Percentiles rank a stretch among this genome's conserved stretches.
These are phyloP conservation scores for Leishmania arabica DNA, from an alignment of 208 protist species.

Conservation along the genomic window DNA sequence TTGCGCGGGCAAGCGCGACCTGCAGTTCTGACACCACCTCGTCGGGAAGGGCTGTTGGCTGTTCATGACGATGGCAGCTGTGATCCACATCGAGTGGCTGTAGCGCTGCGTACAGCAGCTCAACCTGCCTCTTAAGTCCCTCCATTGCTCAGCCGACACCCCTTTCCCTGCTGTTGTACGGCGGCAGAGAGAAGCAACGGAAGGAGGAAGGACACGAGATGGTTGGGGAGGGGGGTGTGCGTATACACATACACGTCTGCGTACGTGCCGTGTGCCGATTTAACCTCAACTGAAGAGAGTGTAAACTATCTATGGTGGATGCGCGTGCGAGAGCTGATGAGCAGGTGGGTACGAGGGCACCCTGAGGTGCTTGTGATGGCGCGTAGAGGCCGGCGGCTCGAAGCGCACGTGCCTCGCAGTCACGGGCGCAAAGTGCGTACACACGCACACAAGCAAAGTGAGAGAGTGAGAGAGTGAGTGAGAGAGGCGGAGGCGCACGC, in stretches of 20 bases:
- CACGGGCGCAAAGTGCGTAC: neutral
- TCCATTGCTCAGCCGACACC: constrained; percentile 26
- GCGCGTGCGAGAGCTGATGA: neutral
- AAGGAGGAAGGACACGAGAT: neutral
- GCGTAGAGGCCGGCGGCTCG: neutral
- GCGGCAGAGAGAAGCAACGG: neutral
- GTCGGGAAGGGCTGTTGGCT: constrained; percentile 19
- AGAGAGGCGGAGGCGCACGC: neutral
- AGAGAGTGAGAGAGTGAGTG: neutral
- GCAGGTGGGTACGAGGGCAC: no score
- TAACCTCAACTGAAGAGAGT: neutral
- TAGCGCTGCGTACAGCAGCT: constrained; percentile 40
- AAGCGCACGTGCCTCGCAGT: neutral
- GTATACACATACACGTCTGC: neutral
- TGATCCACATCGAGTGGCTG: constrained; percentile 30
- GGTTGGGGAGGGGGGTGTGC: neutral
- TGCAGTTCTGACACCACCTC: constrained; percentile 46
- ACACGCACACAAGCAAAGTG: neutral
- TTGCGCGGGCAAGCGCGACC: constrained; percentile 44
- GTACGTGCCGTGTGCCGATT: neutral
- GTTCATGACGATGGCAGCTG: neutral
- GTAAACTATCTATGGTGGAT: neutral
- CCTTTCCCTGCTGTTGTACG: neutral
- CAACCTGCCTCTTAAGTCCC: constrained; percentile 46
- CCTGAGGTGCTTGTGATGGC: neutral